Base-by-base conservation (phyloP, 805 yeast species). In the Crinitomyces ghanaensis region DNA sequence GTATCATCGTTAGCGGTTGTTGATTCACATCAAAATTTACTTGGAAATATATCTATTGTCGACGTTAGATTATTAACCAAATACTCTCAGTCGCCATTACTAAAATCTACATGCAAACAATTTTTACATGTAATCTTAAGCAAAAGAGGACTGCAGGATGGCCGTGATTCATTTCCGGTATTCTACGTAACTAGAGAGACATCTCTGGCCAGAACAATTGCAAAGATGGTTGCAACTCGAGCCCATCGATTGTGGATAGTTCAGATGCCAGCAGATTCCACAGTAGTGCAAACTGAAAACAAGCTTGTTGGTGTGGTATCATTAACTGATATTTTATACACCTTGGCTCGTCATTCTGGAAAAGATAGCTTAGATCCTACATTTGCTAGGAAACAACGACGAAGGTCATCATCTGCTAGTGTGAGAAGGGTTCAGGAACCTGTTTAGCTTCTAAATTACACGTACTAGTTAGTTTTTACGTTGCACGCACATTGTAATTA, bases 151-250 rank as follows among this genome's bases (percentile, higher is more conserved):
- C 66, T 88, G 20, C 93, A 79, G 49, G 86, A 85, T 51, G 95
- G 95, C 33, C 85, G 86, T 57, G 98, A 88, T 61, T 84, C 93
- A 26, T 88, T 79, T 66, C 98, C 98, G 12, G 88, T 91, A 26
- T 88, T 88, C 68, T 94, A 88, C 54, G 95, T 88, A 17, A 77
- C 82, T 41, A 72, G 74, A 40, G 68, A 70, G 26, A 74, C 93
- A 6, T 76, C 91, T 0, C 65, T 91, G 32, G 93, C 84, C 21
- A 71, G 95, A 54, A 84, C 93, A 6, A 70, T 91, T 50, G 97
- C 97, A 21, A 88, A 91, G 55, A 64, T 88, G 45, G 97, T 88
- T 9, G 97, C 98, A 4, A 88, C 98, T 1, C 77, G 78, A 55
- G 73, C 95, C 2, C 98, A 88, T 59, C 70, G 98, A 54, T 46